Percentiles rank a stretch among this genome's conserved stretches.
Evolutionary conservation across 1,284 basidiomycete species (phyloP).

Genomic region (Cutaneotrichosporon sp.): DNA sequence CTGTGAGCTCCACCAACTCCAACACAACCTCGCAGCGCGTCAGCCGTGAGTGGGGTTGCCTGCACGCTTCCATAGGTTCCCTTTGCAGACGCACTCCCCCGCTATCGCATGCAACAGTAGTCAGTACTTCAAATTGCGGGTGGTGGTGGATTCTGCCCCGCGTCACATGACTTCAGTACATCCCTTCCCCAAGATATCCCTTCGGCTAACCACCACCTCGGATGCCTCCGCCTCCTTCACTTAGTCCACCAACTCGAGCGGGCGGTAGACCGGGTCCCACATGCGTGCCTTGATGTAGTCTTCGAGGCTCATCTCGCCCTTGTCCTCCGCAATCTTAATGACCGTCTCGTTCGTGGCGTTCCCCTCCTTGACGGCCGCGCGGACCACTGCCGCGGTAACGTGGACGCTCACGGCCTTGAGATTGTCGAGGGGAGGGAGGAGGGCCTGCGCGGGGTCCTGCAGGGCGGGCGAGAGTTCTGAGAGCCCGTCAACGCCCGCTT

Average conservation of each 20-base stretch:
- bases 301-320: conserved; percentile 41
- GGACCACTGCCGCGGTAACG: conserved; percentile 71
- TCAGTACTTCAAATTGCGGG: too few relatives aligned
- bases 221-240: too few relatives aligned
- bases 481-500: conserved; percentile 66
- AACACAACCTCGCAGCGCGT: too few relatives aligned
- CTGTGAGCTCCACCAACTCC: too few relatives aligned
- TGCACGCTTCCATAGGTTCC: too few relatives aligned
- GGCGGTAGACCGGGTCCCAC: conserved; percentile 52
- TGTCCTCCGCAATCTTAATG: conserved; percentile 40
- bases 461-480: conserved; percentile 74
- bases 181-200: too few relatives aligned
- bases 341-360: conserved; percentile 45
- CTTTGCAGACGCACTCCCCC: too few relatives aligned
- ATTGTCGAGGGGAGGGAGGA: conserved; percentile 64
- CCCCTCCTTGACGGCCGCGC: conserved; percentile 74
- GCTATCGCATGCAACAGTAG: too few relatives aligned
- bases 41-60: too few relatives aligned
- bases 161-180: too few relatives aligned
- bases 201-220: too few relatives aligned
- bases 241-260: conserved; percentile 47
- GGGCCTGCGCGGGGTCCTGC: conserved; percentile 62
- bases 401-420: conserved; percentile 61
- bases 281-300: conserved; percentile 49
- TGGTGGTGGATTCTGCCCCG: too few relatives aligned